These are phyloP conservation scores for Sarcodon aspratus DNA, from an alignment of 768 basidiomycete genomes.

Conservation along the genomic window DNA sequence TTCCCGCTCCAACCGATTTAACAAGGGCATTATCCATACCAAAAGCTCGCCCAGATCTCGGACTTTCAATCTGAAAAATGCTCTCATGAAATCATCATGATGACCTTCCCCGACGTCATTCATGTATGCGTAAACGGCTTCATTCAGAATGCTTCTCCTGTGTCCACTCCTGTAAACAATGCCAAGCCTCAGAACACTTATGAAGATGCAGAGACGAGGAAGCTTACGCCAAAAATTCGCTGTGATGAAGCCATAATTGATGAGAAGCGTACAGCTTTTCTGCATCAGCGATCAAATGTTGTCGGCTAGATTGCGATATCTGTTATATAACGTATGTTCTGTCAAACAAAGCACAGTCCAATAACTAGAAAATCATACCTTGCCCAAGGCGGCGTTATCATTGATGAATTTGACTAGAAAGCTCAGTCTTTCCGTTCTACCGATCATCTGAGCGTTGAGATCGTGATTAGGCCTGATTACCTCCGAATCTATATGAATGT, in stretches of 20 bases:
- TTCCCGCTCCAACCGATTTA: not conserved
- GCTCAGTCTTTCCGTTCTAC: constrained; percentile 62
- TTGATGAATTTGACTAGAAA: constrained; percentile 89
- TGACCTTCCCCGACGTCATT: constrained; percentile 37
- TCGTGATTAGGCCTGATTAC: constrained; percentile 71
- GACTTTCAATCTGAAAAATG: constrained; percentile 71
- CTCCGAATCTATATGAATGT: constrained; percentile 36
- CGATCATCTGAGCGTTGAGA: constrained; percentile 63
- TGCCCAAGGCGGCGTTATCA: constrained; percentile 68
- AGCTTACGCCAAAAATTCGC: constrained; percentile 52
- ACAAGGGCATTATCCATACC: constrained; percentile 36
- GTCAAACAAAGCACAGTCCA: not conserved
- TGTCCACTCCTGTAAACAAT: constrained; percentile 33
- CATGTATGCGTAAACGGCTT: constrained; percentile 65
- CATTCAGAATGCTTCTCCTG: constrained; percentile 53
- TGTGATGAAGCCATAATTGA: constrained; percentile 72
- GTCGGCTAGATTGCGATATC: constrained; percentile 75
- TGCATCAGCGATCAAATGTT: constrained; percentile 68
- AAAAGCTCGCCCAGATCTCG: constrained; percentile 49
- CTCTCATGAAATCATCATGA: constrained; percentile 68
- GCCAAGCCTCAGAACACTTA: not conserved
- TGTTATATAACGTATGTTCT: constrained; percentile 16
- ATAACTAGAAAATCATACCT: constrained; percentile 32
- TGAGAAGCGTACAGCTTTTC: constrained; percentile 79
- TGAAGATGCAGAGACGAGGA: constrained; percentile 1